These are phyloP conservation scores for Tuber brumale DNA, from an alignment of 495 filamentous ascomycete genomes.

Conservation along the genomic window DNA sequence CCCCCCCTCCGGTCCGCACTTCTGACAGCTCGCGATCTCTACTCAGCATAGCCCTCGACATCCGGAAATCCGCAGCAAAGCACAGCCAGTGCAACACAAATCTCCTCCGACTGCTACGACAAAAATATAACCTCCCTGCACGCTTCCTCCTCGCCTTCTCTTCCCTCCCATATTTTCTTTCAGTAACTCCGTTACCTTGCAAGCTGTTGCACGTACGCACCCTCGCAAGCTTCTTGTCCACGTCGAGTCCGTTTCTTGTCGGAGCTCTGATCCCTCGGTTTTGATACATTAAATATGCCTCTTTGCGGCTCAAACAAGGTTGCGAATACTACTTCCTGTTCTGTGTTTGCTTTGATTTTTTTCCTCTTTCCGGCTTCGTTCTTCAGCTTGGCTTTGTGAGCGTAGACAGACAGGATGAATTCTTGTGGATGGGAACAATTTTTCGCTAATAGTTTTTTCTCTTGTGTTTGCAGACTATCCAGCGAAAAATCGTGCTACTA, in stretches of 20 bases:
- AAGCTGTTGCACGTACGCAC: constrained; percentile 7
- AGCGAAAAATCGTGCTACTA: constrained; percentile 94
- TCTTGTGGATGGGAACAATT: not conserved
- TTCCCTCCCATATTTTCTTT: constrained; percentile 10
- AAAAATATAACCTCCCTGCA: constrained; percentile 3
- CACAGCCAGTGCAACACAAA: not conserved
- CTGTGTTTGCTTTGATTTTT: constrained; percentile 8
- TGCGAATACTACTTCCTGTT: constrained; percentile 34
- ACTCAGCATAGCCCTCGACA: not conserved
- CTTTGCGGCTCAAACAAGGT: constrained; percentile 43
- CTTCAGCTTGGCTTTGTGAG: not conserved
- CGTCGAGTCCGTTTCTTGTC: constrained; percentile 8
- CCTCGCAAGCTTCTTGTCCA: constrained; percentile 4
- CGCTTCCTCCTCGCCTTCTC: constrained; percentile 6
- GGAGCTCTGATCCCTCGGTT: not conserved
- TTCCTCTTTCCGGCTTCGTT: constrained; percentile 2
- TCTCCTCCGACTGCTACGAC: not conserved
- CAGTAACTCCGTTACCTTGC: constrained; percentile 15
- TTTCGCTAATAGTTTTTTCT: constrained; percentile 28
- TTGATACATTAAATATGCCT: constrained; percentile 31
- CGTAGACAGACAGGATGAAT: constrained; percentile 3
- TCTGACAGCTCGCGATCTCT: not conserved
- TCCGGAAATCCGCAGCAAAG: not conserved
- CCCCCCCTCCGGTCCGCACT: not conserved
- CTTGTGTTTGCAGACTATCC: constrained; percentile 56